Evolutionary conservation across 257 asterid genomes (phyloP).

Genomic region (Handroanthus guayacan): DNA sequence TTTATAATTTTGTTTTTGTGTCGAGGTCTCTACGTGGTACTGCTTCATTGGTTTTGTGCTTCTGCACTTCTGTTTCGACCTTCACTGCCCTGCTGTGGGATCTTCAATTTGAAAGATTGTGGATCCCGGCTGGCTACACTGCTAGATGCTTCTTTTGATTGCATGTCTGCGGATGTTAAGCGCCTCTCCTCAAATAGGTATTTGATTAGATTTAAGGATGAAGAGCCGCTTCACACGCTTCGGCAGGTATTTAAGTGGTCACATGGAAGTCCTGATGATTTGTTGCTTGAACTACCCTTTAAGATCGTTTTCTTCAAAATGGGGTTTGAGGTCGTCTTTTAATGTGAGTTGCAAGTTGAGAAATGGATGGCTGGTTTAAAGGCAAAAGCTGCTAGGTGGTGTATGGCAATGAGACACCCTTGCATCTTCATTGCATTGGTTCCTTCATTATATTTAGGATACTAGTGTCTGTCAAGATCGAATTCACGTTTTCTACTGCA

Average conservation of each 20-base stretch:
- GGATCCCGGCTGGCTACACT: slow-evolving; percentile 45
- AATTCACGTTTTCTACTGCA: background rate
- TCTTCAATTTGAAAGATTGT: slow-evolving; percentile 41
- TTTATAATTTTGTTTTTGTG: slow-evolving; percentile 66
- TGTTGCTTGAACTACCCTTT: slow-evolving; percentile 23
- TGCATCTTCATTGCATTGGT: slow-evolving; percentile 13
- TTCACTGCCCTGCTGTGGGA: slow-evolving; percentile 66
- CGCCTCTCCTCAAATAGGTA: slow-evolving; percentile 58
- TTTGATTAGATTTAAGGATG: slow-evolving; percentile 55
- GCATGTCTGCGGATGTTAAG: slow-evolving; percentile 66
- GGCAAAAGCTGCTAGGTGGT: slow-evolving; percentile 21
- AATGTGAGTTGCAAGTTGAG: slow-evolving; percentile 11
- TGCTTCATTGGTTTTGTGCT: slow-evolving; percentile 72
- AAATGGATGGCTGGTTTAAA: slow-evolving; percentile 14
- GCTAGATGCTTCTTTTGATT: slow-evolving; percentile 80
- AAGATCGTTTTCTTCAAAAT: slow-evolving; percentile 19
- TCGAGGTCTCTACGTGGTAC: slow-evolving; percentile 65
- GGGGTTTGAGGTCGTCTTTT: slow-evolving; percentile 19
- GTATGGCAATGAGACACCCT: background rate
- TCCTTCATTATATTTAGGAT: background rate
- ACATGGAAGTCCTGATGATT: slow-evolving; percentile 43
- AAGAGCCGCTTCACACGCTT: slow-evolving; percentile 52
- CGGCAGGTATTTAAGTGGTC: slow-evolving; percentile 55
- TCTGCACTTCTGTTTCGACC: slow-evolving; percentile 63
- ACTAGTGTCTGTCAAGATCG: background rate